A percentile compares a stretch with the other conserved stretches of the same genome.
Evolutionary conservation across 108 stramenopile genomes (phyloP).

Genomic region (Pseudonitzschia multiseries): DNA sequence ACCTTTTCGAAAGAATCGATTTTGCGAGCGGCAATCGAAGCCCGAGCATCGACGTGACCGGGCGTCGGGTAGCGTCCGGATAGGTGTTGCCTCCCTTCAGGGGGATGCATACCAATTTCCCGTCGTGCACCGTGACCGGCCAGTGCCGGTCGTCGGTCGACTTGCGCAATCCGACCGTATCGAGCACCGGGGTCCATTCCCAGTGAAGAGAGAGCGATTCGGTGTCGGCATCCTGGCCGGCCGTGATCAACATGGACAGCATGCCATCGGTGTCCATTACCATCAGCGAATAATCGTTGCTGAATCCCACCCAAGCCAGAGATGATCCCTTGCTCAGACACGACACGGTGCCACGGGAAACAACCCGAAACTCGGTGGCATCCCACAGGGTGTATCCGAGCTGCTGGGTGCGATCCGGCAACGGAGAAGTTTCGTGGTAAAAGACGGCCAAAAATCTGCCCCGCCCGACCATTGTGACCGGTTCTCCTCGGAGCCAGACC

Average conservation of each 20-base stretch:
- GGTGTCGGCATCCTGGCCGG: no score
- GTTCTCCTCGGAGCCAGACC: constrained; percentile 75
- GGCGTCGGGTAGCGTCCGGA: constrained; percentile 78
- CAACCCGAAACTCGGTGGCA: constrained; percentile 44
- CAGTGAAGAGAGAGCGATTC: constrained; percentile 18
- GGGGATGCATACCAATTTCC: constrained; percentile 75
- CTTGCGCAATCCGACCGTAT: constrained; percentile 79
- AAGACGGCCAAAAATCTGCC: constrained; percentile 66
- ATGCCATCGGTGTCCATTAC: constrained; percentile 82
- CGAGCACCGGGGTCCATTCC: constrained; percentile 77
- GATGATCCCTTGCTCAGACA: constrained; percentile 59
- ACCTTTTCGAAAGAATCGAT: constrained; percentile 43
- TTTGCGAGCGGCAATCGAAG: constrained; percentile 74
- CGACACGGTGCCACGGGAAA: constrained; percentile 59
- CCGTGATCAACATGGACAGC: constrained; percentile 69
- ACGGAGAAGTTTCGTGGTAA: constrained; percentile 61
- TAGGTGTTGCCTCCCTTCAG: constrained; percentile 77
- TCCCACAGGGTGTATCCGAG: constrained; percentile 75
- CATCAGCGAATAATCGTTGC: constrained; percentile 60
- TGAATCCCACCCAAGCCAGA: constrained; percentile 82
- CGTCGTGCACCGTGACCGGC: constrained; percentile 77
- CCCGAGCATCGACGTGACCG: constrained; percentile 64
- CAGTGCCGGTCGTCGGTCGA: constrained; percentile 69
- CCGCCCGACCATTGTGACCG: constrained; percentile 79
- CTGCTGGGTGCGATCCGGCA: constrained; percentile 76